These are phyloP conservation scores for Chloromonas sp. DNA, from an alignment of 163 green algal species.

Conservation along the genomic window DNA sequence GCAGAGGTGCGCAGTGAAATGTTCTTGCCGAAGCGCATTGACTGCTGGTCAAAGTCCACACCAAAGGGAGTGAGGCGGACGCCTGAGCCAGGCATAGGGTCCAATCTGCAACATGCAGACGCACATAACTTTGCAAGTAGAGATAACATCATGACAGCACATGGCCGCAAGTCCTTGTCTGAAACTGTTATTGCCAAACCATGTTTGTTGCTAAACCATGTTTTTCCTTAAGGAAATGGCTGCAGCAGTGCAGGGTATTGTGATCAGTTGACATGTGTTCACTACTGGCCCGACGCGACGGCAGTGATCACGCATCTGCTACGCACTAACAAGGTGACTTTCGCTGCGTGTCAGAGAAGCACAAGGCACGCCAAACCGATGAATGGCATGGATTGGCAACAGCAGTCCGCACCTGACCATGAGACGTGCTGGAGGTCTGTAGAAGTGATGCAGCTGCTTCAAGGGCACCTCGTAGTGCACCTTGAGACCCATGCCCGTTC, in stretches of 20 bases:
- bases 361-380: too few relatives aligned
- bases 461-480: slow-evolving; percentile 47
- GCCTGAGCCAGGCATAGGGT: slow-evolving; percentile 36
- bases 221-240: too few relatives aligned
- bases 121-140: not conserved
- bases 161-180: too few relatives aligned
- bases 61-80: slow-evolving; percentile 41
- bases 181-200: too few relatives aligned
- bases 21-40: slow-evolving; percentile 20
- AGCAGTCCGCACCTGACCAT: slow-evolving; percentile 34
- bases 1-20: slow-evolving; percentile 31
- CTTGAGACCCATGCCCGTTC: slow-evolving; percentile 38
- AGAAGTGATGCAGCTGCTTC: slow-evolving; percentile 30
- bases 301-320: too few relatives aligned
- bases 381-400: not conserved
- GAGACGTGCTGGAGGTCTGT: slow-evolving; percentile 42
- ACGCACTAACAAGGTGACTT: too few relatives aligned
- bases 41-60: slow-evolving; percentile 47
- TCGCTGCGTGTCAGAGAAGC: too few relatives aligned
- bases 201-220: too few relatives aligned
- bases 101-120: slow-evolving; percentile 26
- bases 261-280: too few relatives aligned
- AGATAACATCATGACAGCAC: too few relatives aligned
- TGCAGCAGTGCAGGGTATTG: too few relatives aligned
- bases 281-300: too few relatives aligned